phyloP scores from a whole-genome alignment of 1,139 yeast species.

The Williopsis jadinii region DNA sequence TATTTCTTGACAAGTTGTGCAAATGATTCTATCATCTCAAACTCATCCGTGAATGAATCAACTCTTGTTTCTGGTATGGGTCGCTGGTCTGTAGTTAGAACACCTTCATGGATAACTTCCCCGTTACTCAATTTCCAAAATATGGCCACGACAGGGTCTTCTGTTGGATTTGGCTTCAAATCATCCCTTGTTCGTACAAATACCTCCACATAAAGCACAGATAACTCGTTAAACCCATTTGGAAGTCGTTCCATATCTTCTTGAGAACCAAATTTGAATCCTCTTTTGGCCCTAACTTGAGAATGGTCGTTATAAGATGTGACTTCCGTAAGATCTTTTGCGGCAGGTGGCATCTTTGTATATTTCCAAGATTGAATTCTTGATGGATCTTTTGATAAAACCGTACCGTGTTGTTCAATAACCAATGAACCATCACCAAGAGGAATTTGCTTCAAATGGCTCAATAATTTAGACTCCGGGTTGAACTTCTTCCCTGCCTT shows the following conservation, averaged over 20 bases:
- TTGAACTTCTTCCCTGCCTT: constrained; percentile 62
- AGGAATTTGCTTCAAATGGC: constrained; percentile 21
- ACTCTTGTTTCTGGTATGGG: constrained; percentile 6
- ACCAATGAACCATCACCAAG: constrained; percentile 16
- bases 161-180: constrained; percentile 57
- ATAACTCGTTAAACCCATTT: constrained; percentile 40
- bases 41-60: constrained; percentile 34
- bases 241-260: constrained; percentile 32
- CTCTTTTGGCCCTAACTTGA: constrained; percentile 40
- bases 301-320: constrained; percentile 25
- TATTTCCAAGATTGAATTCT: constrained; percentile 31
- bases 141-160: constrained; percentile 51
- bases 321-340: constrained; percentile 23
- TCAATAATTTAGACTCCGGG: constrained; percentile 21
- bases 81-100: constrained; percentile 4
- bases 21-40: constrained; percentile 47
- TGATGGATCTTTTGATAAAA: neutral
- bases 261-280: constrained; percentile 27
- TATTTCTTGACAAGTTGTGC: constrained; percentile 47
- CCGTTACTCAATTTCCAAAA: constrained; percentile 57
- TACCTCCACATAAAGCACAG: constrained; percentile 57
- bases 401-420: constrained; percentile 1
- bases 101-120: constrained; percentile 21
- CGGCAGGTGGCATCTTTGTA: constrained; percentile 34
- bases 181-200: constrained; percentile 50